A percentile compares a stretch with the other conserved stretches of the same genome.
These are phyloP conservation scores for Flueggea neowawraea DNA, from an alignment of 441 rosid species.

Conservation along the genomic window DNA sequence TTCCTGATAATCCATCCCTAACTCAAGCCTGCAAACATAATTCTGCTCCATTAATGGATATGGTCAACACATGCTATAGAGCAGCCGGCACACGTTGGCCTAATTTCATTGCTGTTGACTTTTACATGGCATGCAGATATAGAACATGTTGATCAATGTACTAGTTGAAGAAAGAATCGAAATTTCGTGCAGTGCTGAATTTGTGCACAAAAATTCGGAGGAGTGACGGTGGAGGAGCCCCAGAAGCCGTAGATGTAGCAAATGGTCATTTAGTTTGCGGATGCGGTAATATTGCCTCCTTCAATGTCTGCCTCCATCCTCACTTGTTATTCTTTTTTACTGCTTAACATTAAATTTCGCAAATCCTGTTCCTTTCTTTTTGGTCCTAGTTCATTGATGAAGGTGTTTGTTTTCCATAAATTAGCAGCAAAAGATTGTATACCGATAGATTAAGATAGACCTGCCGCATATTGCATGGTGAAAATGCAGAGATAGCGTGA, in stretches of 20 bases:
- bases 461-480: too few relatives aligned
- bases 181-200: background rate
- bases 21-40: conserved; percentile 63
- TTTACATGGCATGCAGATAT: conserved; percentile 55
- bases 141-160: background rate
- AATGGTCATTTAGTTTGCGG: conserved; percentile 83
- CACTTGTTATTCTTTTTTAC: background rate
- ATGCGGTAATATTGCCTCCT: conserved; percentile 55
- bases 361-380: too few relatives aligned
- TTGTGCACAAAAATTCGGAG: conserved; percentile 29
- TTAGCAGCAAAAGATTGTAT: too few relatives aligned
- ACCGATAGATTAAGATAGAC: too few relatives aligned
- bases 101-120: conserved; percentile 93
- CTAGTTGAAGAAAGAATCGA: background rate
- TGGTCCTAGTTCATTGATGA: too few relatives aligned
- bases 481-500: too few relatives aligned
- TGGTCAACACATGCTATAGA: conserved; percentile 60
- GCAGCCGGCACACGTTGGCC: conserved; percentile 86
- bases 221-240: conserved; percentile 78
- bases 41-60: conserved; percentile 63
- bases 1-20: conserved; percentile 52
- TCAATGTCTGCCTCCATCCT: conserved; percentile 46
- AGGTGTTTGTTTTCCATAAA: too few relatives aligned
- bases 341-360: too few relatives aligned
- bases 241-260: conserved; percentile 65